These are phyloP conservation scores for Rhodotorula sp. DNA, from an alignment of 1,284 basidiomycete genomes.

Conservation along the genomic window DNA sequence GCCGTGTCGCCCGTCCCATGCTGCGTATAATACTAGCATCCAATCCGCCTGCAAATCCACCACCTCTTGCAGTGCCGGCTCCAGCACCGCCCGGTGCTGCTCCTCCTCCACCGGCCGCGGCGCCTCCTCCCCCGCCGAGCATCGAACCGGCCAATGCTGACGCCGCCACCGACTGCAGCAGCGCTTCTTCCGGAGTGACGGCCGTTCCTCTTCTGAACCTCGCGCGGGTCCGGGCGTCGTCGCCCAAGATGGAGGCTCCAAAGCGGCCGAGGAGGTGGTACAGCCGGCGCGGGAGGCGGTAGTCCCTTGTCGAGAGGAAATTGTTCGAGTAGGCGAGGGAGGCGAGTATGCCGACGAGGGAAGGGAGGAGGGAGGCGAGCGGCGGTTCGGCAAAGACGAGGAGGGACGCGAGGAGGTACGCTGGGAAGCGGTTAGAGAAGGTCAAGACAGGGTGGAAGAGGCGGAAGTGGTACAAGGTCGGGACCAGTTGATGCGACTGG, in stretches of 20 bases:
- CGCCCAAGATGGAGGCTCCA: constrained; percentile 65
- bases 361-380: constrained; percentile 60
- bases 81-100: not conserved
- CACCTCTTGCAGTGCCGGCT: not conserved
- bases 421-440: constrained; percentile 25
- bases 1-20: not conserved
- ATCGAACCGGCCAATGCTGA: not conserved
- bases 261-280: constrained; percentile 58
- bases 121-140: not conserved
- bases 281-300: constrained; percentile 64
- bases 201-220: constrained; percentile 51
- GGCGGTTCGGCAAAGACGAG: constrained; percentile 67
- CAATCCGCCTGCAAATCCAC: not conserved
- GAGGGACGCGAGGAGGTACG: constrained; percentile 23
- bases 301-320: constrained; percentile 67
- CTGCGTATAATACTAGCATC: constrained; percentile 2
- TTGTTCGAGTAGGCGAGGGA: constrained; percentile 80
- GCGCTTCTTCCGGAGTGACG: constrained; percentile 19
- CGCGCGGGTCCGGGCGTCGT: constrained; percentile 46
- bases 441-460: constrained; percentile 31
- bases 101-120: not conserved
- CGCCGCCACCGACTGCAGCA: constrained; percentile 1
- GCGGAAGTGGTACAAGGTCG: constrained; percentile 29
- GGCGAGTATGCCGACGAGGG: constrained; percentile 64
- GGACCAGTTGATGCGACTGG: constrained; percentile 28